A percentile compares a stretch with the other conserved stretches of the same genome.
phyloP scores from a whole-genome alignment of 192 early-diverging fungal genomes.

The Coemansia sp. region DNA sequence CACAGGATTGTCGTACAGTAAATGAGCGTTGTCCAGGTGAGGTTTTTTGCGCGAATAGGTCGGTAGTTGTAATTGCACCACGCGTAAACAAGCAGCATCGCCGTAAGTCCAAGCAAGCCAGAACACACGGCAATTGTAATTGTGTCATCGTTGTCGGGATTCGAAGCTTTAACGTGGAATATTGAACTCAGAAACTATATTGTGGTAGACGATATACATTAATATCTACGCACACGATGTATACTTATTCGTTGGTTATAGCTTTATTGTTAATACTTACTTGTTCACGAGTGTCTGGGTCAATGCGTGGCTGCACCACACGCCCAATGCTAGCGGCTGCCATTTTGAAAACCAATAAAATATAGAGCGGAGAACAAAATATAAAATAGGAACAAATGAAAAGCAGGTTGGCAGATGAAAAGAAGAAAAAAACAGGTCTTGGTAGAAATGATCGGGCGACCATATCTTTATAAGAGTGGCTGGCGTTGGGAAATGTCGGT shows the following conservation, averaged over 20 bases:
- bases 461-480: not conserved
- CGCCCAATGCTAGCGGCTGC: not conserved
- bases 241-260: not conserved
- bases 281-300: not conserved
- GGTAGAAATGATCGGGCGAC: not conserved
- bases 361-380: not conserved
- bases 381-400: not conserved
- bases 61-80: conserved; percentile 39
- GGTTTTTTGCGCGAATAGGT: conserved; percentile 47
- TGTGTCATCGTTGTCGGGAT: conserved; percentile 14
- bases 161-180: not conserved
- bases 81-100: conserved; percentile 21
- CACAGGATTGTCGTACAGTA: conserved; percentile 33
- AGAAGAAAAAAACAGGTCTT: conserved; percentile 1
- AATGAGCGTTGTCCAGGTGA: conserved; percentile 30
- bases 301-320: conserved; percentile 1
- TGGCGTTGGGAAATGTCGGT: not conserved
- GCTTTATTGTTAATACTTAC: not conserved
- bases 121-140: conserved; percentile 15
- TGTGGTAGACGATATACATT: not conserved
- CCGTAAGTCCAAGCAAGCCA: conserved; percentile 21
- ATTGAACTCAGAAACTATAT: not conserved
- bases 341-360: not conserved
- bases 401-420: not conserved
- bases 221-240: not conserved